These are phyloP conservation scores for Spirogloea muscicola DNA, from an alignment of 139 green algal genomes.

Conservation along the genomic window DNA sequence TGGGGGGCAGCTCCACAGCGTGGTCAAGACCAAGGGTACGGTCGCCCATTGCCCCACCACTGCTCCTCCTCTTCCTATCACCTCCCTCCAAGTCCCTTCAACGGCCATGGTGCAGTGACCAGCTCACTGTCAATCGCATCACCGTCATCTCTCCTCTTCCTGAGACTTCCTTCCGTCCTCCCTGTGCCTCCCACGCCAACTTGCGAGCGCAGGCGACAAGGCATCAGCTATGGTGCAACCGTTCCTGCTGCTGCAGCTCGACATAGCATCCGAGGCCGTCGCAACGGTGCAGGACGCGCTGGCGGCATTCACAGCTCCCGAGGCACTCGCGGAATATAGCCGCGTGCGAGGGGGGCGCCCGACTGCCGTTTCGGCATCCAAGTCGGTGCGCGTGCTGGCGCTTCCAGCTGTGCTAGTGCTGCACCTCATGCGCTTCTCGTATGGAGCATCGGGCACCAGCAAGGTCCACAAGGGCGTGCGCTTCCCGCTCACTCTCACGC, in stretches of 20 bases:
- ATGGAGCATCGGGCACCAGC: not conserved
- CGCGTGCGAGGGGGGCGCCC: not conserved
- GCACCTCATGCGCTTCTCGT: slow-evolving; percentile 42
- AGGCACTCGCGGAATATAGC: slow-evolving; percentile 42
- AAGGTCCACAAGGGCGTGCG: slow-evolving; percentile 42
- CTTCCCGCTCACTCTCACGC: slow-evolving; percentile 29
- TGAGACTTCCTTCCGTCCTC: no score
- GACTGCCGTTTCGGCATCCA: slow-evolving; percentile 17
- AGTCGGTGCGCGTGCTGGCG: slow-evolving; percentile 19
- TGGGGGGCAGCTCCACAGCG: slow-evolving; percentile 31
- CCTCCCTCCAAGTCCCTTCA: no score
- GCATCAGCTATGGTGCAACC: slow-evolving; percentile 45
- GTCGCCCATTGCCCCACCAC: no score
- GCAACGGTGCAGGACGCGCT: slow-evolving; percentile 37
- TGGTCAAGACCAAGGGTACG: slow-evolving; percentile 37
- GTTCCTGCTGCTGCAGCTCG: slow-evolving; percentile 47
- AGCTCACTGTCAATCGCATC: no score
- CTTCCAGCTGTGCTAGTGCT: slow-evolving; percentile 42
- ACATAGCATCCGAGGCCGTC: slow-evolving; percentile 40
- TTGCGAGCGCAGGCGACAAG: slow-evolving; percentile 45
- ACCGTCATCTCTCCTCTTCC: no score
- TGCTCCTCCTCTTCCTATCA: no score
- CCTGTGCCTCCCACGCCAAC: no score
- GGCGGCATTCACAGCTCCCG: slow-evolving; percentile 12
- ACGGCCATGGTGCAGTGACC: no score